Conservation (phyloP, 768 basidiomycete species). For the Pisolithus sp. region DNA sequence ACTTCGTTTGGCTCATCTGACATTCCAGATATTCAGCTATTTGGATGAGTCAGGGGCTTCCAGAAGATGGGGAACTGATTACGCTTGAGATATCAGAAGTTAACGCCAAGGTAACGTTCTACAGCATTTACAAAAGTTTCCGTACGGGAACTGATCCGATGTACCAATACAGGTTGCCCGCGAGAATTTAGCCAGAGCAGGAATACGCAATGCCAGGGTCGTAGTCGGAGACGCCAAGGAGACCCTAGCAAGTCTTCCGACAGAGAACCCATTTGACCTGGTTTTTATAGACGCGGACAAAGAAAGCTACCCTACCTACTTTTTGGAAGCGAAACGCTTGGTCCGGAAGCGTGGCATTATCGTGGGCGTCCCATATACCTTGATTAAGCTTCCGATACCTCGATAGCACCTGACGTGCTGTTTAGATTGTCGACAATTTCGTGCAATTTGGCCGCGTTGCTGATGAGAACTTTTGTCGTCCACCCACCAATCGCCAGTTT, state of each 20-base stretch:
- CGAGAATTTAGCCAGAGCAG: too few species aligned
- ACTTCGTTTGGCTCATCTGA: not conserved
- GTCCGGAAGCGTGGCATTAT: constrained; percentile 56
- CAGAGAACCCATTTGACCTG: constrained; percentile 53
- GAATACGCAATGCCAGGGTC: constrained; percentile 41
- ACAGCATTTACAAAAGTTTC: not conserved
- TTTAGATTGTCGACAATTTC: constrained; percentile 61
- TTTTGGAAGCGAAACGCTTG: constrained; percentile 54
- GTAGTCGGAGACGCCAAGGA: constrained; percentile 48
- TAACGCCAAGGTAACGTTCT: constrained; percentile 36
- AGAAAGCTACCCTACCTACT: constrained; percentile 46
- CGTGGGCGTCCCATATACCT: constrained; percentile 28
- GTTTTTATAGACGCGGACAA: constrained; percentile 74
- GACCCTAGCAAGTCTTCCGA: constrained; percentile 40
- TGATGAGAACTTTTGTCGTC: constrained; percentile 20
- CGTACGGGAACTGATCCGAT: not conserved
- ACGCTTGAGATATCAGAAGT: too few species aligned
- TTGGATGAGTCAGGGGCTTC: constrained; percentile 35
- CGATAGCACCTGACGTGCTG: not conserved
- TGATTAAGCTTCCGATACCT: not conserved
- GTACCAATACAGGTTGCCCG: constrained; percentile 40
- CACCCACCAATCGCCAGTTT: too few species aligned
- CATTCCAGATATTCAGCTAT: constrained; percentile 28
- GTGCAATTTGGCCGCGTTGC: constrained; percentile 31
- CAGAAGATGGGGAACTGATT: too few species aligned